These are phyloP conservation scores for Penicillium rolfsii DNA, from an alignment of 2,329 filamentous ascomycete genomes.

Conservation along the genomic window DNA sequence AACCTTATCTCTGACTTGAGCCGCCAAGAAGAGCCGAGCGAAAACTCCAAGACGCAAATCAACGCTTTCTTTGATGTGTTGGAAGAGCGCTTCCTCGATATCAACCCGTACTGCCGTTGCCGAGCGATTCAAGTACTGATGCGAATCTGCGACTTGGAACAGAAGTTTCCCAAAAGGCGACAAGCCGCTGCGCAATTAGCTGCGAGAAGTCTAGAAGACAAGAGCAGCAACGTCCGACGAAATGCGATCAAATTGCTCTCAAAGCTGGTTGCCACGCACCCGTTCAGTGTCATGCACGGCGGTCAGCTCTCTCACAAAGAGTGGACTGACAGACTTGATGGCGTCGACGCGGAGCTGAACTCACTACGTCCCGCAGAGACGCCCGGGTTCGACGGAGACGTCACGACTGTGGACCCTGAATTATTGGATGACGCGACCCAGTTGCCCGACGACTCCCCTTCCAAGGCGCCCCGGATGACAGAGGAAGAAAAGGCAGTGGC, in stretches of 20 bases:
- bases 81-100: constrained; percentile 92
- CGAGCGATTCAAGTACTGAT: constrained; percentile 90
- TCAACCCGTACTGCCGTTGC: constrained; percentile 95
- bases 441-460: constrained; percentile 65
- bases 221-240: constrained; percentile 93
- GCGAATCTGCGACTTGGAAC: constrained; percentile 89
- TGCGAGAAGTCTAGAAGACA: constrained; percentile 88
- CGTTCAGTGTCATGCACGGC: constrained; percentile 88
- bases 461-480: constrained; percentile 70
- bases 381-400: constrained; percentile 71
- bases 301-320: constrained; percentile 82
- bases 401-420: constrained; percentile 73
- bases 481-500: constrained; percentile 76
- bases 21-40: constrained; percentile 85
- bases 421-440: constrained; percentile 89
- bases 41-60: constrained; percentile 92
- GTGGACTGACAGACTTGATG: constrained; percentile 80
- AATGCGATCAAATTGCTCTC: constrained; percentile 93
- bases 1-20: constrained; percentile 91
- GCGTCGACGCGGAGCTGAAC: constrained; percentile 80
- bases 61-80: constrained; percentile 97
- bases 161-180: constrained; percentile 90
- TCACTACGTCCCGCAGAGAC: constrained; percentile 74
- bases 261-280: constrained; percentile 88
- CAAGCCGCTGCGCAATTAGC: constrained; percentile 87